phyloP scores from a whole-genome alignment of 208 protist species.

The Crithidia thermophila region DNA sequence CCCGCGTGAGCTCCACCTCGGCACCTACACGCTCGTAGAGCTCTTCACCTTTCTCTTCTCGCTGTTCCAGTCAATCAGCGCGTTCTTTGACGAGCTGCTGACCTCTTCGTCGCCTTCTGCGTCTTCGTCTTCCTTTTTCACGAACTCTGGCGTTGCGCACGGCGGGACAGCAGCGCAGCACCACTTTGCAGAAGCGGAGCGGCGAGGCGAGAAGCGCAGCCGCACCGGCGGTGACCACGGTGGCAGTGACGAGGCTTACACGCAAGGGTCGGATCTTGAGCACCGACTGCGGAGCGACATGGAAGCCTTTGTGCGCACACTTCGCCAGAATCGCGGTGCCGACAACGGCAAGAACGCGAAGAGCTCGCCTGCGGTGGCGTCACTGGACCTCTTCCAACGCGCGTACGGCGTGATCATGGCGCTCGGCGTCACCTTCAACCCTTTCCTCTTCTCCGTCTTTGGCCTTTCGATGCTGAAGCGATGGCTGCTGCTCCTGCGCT shows the following conservation, averaged over 20 bases:
- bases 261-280: conserved; percentile 11
- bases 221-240: background rate
- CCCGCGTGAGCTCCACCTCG: conserved; percentile 66
- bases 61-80: conserved; percentile 38
- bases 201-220: conserved; percentile 16
- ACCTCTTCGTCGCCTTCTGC: too few relatives aligned
- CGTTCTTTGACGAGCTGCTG: conserved; percentile 22
- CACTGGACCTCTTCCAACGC: conserved; percentile 56
- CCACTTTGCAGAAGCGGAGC: background rate
- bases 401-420: conserved; percentile 74
- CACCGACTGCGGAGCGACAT: conserved; percentile 19
- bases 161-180: background rate
- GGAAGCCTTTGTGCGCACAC: conserved; percentile 12
- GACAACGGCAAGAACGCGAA: background rate
- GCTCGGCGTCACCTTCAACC: conserved; percentile 88
- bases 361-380: conserved; percentile 2
- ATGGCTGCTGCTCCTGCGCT: conserved; percentile 74
- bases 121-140: too few relatives aligned
- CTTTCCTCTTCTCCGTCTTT: conserved; percentile 75
- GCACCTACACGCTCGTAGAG: conserved; percentile 53
- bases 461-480: conserved; percentile 69
- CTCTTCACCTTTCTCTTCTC: conserved; percentile 57
- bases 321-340: background rate
- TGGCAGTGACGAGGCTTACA: background rate
- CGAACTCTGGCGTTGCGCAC: too few relatives aligned